Percentiles rank a stretch among this genome's conserved stretches.
Conservation (phyloP, 148 eudicot genomes). For the Polygonum aviculare region DNA sequence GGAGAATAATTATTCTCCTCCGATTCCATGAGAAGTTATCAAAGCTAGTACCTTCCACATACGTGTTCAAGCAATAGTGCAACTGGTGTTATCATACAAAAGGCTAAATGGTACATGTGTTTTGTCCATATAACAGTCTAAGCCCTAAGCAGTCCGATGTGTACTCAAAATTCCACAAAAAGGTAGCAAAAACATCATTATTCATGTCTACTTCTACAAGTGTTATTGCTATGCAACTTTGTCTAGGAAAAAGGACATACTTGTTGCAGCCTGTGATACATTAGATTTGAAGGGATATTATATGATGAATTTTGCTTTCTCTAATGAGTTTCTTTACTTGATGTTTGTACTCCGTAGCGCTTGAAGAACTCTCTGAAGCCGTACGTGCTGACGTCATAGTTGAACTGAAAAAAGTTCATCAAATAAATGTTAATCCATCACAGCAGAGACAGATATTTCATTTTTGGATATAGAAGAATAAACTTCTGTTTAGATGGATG, state of each 20-base stretch:
- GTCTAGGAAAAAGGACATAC: neutral
- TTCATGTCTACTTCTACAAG: neutral
- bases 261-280: neutral
- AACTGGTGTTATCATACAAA: too few relatives aligned
- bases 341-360: constrained; percentile 39
- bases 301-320: neutral
- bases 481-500: neutral
- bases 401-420: constrained; percentile 36
- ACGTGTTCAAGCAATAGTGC: too few relatives aligned
- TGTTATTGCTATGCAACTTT: neutral
- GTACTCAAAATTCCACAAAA: neutral
- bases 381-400: constrained; percentile 64
- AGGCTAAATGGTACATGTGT: neutral
- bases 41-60: too few relatives aligned
- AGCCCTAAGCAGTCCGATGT: neutral
- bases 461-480: neutral
- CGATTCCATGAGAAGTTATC: too few relatives aligned
- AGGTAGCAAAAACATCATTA: neutral
- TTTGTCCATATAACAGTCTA: neutral
- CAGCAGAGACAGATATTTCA: neutral
- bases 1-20: too few relatives aligned
- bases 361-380: constrained; percentile 83
- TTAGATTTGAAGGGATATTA: neutral
- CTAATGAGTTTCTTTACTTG: constrained; percentile 16
- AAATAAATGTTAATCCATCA: constrained; percentile 1